These are phyloP conservation scores for Spirogloea muscicola DNA, from an alignment of 139 green algal genomes.

Conservation along the genomic window DNA sequence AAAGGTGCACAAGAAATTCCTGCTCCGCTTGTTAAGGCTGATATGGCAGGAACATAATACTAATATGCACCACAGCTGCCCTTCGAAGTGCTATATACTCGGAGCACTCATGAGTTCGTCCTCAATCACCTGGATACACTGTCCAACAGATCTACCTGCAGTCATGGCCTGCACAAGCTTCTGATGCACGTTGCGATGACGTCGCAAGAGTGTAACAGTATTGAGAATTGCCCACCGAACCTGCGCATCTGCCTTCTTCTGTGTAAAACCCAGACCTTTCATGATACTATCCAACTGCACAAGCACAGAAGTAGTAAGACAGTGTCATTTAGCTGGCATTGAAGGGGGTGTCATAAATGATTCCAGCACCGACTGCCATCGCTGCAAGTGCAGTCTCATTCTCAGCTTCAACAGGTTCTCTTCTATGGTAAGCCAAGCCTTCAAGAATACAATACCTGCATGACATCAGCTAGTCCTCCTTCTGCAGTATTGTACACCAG, in stretches of 20 bases:
- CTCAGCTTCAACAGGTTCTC: no score
- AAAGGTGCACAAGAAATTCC: no score
- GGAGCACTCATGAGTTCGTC: conserved; percentile 34
- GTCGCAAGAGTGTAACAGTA: conserved; percentile 70
- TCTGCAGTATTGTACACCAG: conserved; percentile 79
- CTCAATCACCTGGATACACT: conserved; percentile 83
- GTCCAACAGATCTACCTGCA: conserved; percentile 55
- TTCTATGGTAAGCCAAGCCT: no score
- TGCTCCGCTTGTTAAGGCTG: no score
- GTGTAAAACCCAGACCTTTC: conserved; percentile 65
- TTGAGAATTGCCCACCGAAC: conserved; percentile 93
- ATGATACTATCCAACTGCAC: conserved; percentile 81
- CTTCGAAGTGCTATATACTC: conserved; percentile 6
- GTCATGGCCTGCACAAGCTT: conserved; percentile 72
- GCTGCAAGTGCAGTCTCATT: no score
- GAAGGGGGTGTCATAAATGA: no score
- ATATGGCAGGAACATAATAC: no score
- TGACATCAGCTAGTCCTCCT: conserved; percentile 83
- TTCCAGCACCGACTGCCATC: no score
- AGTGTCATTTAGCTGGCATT: neutral
- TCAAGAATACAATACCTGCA: no score
- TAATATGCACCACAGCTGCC: no score
- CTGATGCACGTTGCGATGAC: conserved; percentile 64
- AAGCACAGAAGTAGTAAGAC: neutral
- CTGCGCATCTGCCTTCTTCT: conserved; percentile 84